Evolutionary conservation across 495 filamentous ascomycete species (phyloP), one percentile per base, ranked within the genome.

Genomic region (Lichenothelia convexa): DNA sequence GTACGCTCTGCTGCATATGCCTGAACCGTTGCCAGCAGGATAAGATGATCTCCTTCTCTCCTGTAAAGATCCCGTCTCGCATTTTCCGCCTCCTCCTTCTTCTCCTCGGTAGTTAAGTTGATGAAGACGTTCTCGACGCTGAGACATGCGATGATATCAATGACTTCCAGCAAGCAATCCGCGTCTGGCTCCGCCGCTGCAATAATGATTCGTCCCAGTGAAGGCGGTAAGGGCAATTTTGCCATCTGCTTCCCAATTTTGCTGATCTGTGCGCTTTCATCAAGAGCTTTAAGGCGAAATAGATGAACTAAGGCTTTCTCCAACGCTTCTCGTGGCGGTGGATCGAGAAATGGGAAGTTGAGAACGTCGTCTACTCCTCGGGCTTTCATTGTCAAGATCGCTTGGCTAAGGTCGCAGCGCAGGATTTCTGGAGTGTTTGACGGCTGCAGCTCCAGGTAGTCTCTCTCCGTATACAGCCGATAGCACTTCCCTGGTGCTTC

Each of bases 371-470:
- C 66, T 6, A 92, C 72, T 0, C 87, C 89, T 22, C 85, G 66
- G 6, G 91, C 87, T 51, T 93, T 94, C 76, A 99, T 87, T 1
- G 76, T 91, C 12, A 99, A 60, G n/a, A 94, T 58, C 2, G 85
- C 78, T 34, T 80, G 73, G 17, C 81, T 69, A 1, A 95, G 61
- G 52, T 99, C 91, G 39, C 78, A 85, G 19, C 91, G 70, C 7
- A 95, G 62, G 8, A 99, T 94, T 52, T 95, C 91, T 0, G 91
- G 89, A 0, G 71, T 68, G 29, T 82, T 84, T 1, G 71, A 66
- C 29, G 78, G 67, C n/a, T 77, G 68, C 1, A 99, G 55, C 0
- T 54, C 54, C 5, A 68, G 48, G 56, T 83, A 95, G 4, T 78
- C 73, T 17, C 73, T 63, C 39, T 92, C 77, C 0, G 91, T 93